phyloP scores from a whole-genome alignment of 441 rosid species.

The Theobroma grandiflorum region DNA sequence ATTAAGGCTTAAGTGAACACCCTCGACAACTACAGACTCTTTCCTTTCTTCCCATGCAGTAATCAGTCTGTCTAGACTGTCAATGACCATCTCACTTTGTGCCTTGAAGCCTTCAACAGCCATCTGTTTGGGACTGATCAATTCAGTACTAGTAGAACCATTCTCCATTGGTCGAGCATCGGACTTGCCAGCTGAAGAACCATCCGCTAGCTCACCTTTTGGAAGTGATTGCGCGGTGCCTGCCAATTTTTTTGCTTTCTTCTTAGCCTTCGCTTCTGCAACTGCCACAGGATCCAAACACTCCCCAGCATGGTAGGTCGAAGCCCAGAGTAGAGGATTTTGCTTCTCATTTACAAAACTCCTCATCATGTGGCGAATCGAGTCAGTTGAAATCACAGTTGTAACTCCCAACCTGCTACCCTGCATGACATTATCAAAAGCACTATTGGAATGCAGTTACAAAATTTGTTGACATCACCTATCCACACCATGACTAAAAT shows the following conservation, averaged over 20 bases:
- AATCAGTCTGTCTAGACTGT: conserved; percentile 91
- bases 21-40: conserved; percentile 96
- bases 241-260: conserved; percentile 68
- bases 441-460: neutral
- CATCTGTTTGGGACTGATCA: conserved; percentile 87
- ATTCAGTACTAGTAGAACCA: conserved; percentile 46
- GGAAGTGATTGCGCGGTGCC: conserved; percentile 45
- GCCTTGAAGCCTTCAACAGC: conserved; percentile 96
- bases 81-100: conserved; percentile 99
- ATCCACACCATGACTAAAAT: neutral
- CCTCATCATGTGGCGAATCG: conserved; percentile 98
- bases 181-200: conserved; percentile 50
- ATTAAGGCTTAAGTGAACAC: conserved; percentile 97
- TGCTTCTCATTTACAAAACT: conserved; percentile 91
- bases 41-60: conserved; percentile 97
- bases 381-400: conserved; percentile 92
- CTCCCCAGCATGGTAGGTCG: conserved; percentile 97
- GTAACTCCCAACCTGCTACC: conserved; percentile 93
- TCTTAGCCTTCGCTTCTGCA: conserved; percentile 88
- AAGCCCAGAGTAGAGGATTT: conserved; percentile 94
- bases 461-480: neutral
- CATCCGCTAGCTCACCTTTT: conserved; percentile 52
- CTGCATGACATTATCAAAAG: conserved; percentile 47
- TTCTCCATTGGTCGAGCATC: conserved; percentile 43
- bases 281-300: conserved; percentile 85